phyloP scores from a whole-genome alignment of 768 basidiomycete genomes.

The Boletellus ananas region DNA sequence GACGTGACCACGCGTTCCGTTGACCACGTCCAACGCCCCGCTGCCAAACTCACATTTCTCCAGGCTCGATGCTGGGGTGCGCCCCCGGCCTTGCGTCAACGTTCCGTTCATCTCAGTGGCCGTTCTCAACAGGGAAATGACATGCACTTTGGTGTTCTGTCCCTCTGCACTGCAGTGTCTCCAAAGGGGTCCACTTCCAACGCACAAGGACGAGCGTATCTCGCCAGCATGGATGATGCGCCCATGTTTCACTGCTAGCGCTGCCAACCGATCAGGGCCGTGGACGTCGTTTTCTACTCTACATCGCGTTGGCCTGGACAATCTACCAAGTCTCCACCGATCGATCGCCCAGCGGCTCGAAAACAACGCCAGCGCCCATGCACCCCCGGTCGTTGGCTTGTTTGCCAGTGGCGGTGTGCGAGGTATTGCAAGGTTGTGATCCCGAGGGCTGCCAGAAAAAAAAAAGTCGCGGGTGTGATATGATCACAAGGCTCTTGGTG shows the following conservation, averaged over 20 bases:
- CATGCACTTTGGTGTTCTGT: no score
- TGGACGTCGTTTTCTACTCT: background rate
- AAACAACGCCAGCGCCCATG: background rate
- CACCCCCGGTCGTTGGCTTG: constrained; percentile 12
- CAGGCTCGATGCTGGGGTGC: background rate
- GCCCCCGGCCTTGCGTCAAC: background rate
- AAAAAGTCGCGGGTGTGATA: no score
- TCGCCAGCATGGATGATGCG: no score
- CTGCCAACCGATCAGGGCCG: background rate
- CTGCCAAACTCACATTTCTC: background rate
- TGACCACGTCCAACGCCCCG: background rate
- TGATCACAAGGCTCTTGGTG: background rate
- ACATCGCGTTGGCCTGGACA: background rate
- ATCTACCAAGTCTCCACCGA: background rate
- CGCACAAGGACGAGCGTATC: no score
- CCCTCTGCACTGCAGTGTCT: no score
- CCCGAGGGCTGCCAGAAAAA: background rate
- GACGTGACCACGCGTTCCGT: background rate
- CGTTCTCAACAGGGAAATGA: background rate
- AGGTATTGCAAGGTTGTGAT: background rate
- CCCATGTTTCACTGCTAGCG: no score
- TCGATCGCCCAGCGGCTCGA: background rate
- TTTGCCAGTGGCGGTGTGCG: background rate
- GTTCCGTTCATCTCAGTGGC: background rate
- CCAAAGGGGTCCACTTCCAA: no score